These are phyloP conservation scores for Silene vulgaris DNA, from an alignment of 179 eudicot genomes.

Conservation along the genomic window DNA sequence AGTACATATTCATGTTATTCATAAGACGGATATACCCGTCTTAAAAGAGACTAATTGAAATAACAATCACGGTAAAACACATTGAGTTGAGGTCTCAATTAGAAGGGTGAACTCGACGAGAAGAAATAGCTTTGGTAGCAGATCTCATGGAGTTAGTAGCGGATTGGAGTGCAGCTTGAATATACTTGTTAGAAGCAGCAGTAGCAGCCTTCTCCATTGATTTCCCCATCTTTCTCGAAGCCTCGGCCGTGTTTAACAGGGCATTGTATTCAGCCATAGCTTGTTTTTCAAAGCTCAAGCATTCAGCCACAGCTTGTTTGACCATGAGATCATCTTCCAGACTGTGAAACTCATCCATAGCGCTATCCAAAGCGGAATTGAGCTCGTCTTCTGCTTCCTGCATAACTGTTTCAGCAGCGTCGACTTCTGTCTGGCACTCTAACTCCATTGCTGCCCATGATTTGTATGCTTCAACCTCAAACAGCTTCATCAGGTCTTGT, in stretches of 20 bases:
- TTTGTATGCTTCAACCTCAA: conserved; percentile 69
- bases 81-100: neutral
- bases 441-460: conserved; percentile 72
- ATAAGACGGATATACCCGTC: too few relatives aligned
- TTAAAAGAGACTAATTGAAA: too few relatives aligned
- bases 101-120: conserved; percentile 68
- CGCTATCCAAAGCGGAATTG: conserved; percentile 60
- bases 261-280: conserved; percentile 39
- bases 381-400: conserved; percentile 52
- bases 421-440: conserved; percentile 30
- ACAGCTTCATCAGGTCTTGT: conserved; percentile 58
- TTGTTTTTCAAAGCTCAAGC: conserved; percentile 27
- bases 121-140: conserved; percentile 47
- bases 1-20: too few relatives aligned
- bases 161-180: conserved; percentile 61
- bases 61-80: too few relatives aligned
- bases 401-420: conserved; percentile 37
- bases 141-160: conserved; percentile 66
- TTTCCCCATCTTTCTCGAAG: conserved; percentile 50
- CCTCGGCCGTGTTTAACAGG: conserved; percentile 38
- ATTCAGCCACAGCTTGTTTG: neutral
- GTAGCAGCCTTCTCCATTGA: conserved; percentile 56
- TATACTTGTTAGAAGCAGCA: conserved; percentile 56
- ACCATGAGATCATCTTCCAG: conserved; percentile 44
- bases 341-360: conserved; percentile 59